phyloP scores from a whole-genome alignment of 176 grass and related monocot species.

The Aegilops longissima region DNA sequence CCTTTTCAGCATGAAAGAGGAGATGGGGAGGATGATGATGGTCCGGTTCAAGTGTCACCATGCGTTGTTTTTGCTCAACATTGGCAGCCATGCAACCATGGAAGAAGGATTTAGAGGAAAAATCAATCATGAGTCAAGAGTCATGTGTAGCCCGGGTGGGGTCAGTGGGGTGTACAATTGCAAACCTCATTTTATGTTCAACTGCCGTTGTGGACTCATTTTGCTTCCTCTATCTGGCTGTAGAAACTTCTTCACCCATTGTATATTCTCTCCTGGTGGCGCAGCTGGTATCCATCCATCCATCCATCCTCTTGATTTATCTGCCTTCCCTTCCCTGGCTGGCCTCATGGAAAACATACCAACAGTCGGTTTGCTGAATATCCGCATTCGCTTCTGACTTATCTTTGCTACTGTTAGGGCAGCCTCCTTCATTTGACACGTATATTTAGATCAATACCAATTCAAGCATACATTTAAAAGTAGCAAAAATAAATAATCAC shows the following conservation, averaged over 20 bases:
- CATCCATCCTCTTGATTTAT: not conserved
- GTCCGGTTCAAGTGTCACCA: not conserved
- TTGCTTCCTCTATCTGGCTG: not conserved
- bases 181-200: not conserved
- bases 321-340: not conserved
- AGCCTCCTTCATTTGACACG: too few species aligned
- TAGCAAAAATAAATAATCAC: too few species aligned
- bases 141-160: not conserved
- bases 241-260: not conserved
- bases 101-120: not conserved
- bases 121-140: not conserved
- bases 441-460: too few species aligned
- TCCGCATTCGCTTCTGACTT: too few species aligned
- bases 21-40: not conserved
- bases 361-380: too few species aligned
- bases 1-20: conserved; percentile 30
- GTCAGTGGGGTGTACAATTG: not conserved
- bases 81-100: conserved; percentile 33
- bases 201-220: not conserved
- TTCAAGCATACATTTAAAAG: too few species aligned
- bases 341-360: too few species aligned
- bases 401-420: too few species aligned
- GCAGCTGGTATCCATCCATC: not conserved
- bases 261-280: not conserved
- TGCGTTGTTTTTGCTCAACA: conserved; percentile 46